A percentile compares a stretch with the other conserved stretches of the same genome.
These are phyloP conservation scores for Hyaloperonospora arabidopsidis DNA, from an alignment of 352 stramenopile species.

Conservation along the genomic window DNA sequence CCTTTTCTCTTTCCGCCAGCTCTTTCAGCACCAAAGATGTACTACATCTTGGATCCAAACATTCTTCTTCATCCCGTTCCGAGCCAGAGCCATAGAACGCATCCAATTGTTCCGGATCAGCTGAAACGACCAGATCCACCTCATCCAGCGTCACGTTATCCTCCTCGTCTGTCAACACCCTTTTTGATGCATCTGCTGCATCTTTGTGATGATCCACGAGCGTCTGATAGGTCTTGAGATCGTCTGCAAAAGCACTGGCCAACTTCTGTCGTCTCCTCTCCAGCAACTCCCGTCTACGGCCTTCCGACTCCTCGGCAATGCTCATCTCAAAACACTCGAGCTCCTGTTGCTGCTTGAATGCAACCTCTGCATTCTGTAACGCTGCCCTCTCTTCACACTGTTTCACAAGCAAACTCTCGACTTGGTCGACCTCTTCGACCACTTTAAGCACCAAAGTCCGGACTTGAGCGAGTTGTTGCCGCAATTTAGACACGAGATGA, in stretches of 20 bases:
- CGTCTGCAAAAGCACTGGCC: constrained; percentile 59
- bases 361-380: constrained; percentile 65
- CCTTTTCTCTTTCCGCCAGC: constrained; percentile 30
- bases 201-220: constrained; percentile 51
- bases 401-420: constrained; percentile 61
- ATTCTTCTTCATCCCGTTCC: constrained; percentile 27
- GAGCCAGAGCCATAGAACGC: constrained; percentile 69
- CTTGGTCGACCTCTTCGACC: constrained; percentile 50
- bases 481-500: constrained; percentile 43
- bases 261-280: constrained; percentile 49
- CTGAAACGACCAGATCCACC: constrained; percentile 61
- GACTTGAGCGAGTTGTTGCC: constrained; percentile 45
- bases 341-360: constrained; percentile 55
- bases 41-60: constrained; percentile 10
- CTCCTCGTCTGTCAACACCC: constrained; percentile 5
- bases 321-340: constrained; percentile 60
- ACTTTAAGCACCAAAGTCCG: constrained; percentile 46
- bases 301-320: constrained; percentile 61
- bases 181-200: constrained; percentile 7
- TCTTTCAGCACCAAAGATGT: constrained; percentile 9
- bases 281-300: constrained; percentile 45
- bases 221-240: constrained; percentile 76
- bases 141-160: constrained; percentile 52
- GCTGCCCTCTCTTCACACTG: constrained; percentile 69
- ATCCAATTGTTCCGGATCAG: constrained; percentile 49